Base-by-base conservation (phyloP, 148 eudicot genomes). In the Vaccinium macrocarpon region DNA sequence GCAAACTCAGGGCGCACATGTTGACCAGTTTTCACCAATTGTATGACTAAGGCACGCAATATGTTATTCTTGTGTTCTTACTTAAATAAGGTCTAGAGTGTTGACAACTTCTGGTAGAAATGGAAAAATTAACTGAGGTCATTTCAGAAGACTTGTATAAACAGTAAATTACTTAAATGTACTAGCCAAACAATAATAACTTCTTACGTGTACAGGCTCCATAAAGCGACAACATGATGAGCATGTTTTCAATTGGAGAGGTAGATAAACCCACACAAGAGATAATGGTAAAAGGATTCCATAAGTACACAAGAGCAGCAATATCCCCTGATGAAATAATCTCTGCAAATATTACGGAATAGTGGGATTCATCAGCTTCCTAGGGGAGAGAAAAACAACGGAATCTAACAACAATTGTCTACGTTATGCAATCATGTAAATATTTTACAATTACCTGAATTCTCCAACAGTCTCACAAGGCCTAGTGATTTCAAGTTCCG, bases 261-360 rank as follows among this genome's bases (percentile, higher is more conserved):
- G 98, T 93, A 27, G 96, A 91, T 76, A 90, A 91, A 49, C 99
- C 99, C 87, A 95, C 90, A 81, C 97, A 95, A 19, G 98, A 89
- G 68, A 95, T 73, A 62, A 97, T 92, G 64, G 99, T 93, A 83
- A 93, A 92, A 84, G 99, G 99, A 89, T 97, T 97, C 98, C 98
- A 97, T 80, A 97, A 85, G 86, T 95, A 97, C 78, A 93, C 92
- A 81, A 97, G 94, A 80, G 97, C 95, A 81, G 98, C 98, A 85
- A 95, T 87, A 88, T 97, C 96, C 76, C 98, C 99, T 57, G 93
- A 91, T 10, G 90, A 88, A 82, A 92, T 85, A 76, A 81, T 55
- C 76, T 88, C 97, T 97, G 94, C 70, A 83, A 83, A 64, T 71
- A 70, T 59, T 84, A 79, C 76, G 1, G 50, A 59, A 46, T 35